Evolutionary conservation across 1,139 yeast genomes (phyloP).

Genomic region (Candida frijolesensis): DNA sequence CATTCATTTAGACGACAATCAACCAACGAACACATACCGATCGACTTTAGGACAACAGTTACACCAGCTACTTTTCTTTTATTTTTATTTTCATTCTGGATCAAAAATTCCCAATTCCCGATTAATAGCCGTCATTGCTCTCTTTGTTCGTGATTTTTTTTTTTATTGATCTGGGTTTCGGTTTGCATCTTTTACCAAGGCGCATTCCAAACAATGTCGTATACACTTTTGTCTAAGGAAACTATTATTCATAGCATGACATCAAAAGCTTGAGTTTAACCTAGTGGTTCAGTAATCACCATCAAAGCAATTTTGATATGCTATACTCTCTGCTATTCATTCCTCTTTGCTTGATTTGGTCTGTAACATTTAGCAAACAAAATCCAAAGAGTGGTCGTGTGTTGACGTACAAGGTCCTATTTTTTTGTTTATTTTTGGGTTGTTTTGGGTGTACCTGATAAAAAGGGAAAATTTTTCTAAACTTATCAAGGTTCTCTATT

Average conservation of each 20-base stretch:
- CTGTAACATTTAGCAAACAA: background rate
- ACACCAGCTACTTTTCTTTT: background rate
- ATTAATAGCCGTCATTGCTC: background rate
- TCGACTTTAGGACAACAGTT: background rate
- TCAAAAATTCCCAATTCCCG: background rate
- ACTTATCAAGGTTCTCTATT: background rate
- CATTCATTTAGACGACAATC: background rate
- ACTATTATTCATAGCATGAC: background rate
- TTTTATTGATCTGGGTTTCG: background rate
- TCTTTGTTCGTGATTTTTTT: background rate
- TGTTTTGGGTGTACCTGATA: background rate
- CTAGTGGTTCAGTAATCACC: background rate
- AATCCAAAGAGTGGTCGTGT: background rate
- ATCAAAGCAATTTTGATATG: background rate
- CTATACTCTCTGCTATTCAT: background rate
- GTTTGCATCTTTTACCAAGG: background rate
- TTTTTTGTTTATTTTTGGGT: constrained; percentile 1
- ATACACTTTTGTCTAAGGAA: background rate
- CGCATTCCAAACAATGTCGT: background rate
- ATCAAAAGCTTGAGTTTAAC: background rate
- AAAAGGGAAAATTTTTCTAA: background rate
- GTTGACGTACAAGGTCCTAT: background rate
- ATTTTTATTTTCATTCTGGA: background rate
- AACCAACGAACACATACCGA: too few relatives aligned
- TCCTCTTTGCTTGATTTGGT: background rate